Evolutionary conservation across 2,329 filamentous ascomycete genomes (phyloP).

Genomic region (Arthrobotrys conoides): DNA sequence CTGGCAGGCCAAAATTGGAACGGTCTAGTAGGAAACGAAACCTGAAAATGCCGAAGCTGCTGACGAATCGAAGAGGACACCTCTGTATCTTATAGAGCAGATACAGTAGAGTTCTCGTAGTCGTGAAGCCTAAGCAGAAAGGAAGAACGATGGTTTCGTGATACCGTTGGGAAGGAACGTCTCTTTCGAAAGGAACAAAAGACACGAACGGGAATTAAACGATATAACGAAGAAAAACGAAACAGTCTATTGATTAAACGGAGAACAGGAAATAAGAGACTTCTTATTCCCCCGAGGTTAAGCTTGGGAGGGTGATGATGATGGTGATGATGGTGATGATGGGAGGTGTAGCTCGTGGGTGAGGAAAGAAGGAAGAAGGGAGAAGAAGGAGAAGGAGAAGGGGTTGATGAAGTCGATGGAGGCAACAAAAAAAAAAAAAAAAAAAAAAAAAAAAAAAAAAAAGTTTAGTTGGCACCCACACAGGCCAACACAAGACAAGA

Average conservation of each 20-base stretch:
- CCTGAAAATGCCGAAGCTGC: slow-evolving; percentile 12
- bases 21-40: slow-evolving; percentile 16
- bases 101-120: slow-evolving; percentile 8
- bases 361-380: slow-evolving; percentile 49
- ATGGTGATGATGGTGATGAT: slow-evolving; percentile 30
- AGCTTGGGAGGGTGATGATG: slow-evolving; percentile 42
- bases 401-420: slow-evolving; percentile 7
- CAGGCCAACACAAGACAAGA: background rate
- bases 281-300: slow-evolving; percentile 55
- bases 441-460: slow-evolving; percentile 33
- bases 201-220: slow-evolving; percentile 61
- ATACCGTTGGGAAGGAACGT: slow-evolving; percentile 60
- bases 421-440: slow-evolving; percentile 30
- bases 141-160: slow-evolving; percentile 39
- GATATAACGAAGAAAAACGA: slow-evolving; percentile 58
- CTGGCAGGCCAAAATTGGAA: slow-evolving; percentile 18
- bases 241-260: slow-evolving; percentile 58
- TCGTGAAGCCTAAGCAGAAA: slow-evolving; percentile 33
- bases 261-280: slow-evolving; percentile 48
- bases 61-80: slow-evolving; percentile 5
- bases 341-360: slow-evolving; percentile 42
- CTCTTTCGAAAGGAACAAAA: slow-evolving; percentile 61
- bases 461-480: slow-evolving; percentile 35
- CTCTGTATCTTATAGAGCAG: slow-evolving; percentile 6
- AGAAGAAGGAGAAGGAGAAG: slow-evolving; percentile 34